These are phyloP conservation scores for Cryptosporidium canis DNA, from an alignment of 169 alveolate species.

Conservation along the genomic window DNA sequence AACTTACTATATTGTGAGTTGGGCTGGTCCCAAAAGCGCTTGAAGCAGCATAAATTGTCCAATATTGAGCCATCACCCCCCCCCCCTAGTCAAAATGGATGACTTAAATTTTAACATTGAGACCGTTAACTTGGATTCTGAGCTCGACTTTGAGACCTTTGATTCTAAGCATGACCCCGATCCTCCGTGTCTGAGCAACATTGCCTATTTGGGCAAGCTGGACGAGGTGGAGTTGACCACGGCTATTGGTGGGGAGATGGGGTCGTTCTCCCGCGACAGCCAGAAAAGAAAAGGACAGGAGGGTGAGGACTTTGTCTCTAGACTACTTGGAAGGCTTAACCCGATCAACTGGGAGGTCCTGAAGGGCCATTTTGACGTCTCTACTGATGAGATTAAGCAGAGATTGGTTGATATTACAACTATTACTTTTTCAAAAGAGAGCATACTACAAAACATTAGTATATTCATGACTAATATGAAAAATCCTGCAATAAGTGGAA, in stretches of 20 bases:
- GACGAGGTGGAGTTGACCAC: neutral
- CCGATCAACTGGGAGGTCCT: constrained; percentile 29
- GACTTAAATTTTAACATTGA: constrained; percentile 66
- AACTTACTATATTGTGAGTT: too few species aligned
- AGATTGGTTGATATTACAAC: neutral
- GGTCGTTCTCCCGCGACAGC: neutral
- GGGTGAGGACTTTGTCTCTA: neutral
- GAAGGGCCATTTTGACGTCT: constrained; percentile 61
- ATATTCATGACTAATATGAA: neutral
- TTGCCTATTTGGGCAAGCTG: neutral
- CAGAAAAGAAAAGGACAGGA: neutral
- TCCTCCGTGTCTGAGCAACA: constrained; percentile 8
- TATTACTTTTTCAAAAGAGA: constrained; percentile 5
- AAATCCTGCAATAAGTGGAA: constrained; percentile 26
- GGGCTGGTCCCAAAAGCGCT: too few species aligned
- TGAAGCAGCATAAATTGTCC: too few species aligned
- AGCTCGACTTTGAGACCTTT: constrained; percentile 45
- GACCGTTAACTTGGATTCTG: constrained; percentile 60
- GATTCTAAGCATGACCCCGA: neutral
- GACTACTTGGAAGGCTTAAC: constrained; percentile 16
- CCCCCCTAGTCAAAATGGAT: neutral
- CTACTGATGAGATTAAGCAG: constrained; percentile 51
- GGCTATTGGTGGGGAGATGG: constrained; percentile 2
- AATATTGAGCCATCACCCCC: neutral
- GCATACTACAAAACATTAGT: constrained; percentile 5